phyloP scores from a whole-genome alignment of 495 filamentous ascomycete species.

The Pyrenula aspistea region DNA sequence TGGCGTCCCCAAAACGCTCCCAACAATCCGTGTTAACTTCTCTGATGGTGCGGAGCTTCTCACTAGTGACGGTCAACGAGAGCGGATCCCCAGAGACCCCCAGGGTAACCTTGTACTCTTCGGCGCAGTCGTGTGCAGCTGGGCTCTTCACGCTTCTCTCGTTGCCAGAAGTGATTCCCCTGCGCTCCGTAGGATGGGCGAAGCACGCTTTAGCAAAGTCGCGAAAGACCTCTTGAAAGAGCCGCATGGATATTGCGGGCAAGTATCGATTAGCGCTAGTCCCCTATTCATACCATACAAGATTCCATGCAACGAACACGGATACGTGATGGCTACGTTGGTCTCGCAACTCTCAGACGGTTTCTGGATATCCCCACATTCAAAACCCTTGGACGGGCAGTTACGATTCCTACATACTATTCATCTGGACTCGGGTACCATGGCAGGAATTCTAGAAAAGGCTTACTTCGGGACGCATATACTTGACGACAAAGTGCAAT shows the following conservation, averaged over 20 bases:
- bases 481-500: conserved; percentile 44
- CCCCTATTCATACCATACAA: conserved; percentile 10
- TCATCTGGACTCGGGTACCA: conserved; percentile 42
- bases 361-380: conserved; percentile 65
- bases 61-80: conserved; percentile 25
- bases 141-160: conserved; percentile 76
- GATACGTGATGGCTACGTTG: conserved; percentile 63
- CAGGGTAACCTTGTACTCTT: conserved; percentile 30
- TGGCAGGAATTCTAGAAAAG: conserved; percentile 61
- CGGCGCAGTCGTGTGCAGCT: conserved; percentile 76
- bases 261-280: conserved; percentile 30
- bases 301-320: conserved; percentile 35
- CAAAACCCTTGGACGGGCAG: conserved; percentile 51
- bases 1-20: conserved; percentile 34
- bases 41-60: conserved; percentile 45
- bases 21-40: conserved; percentile 49
- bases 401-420: conserved; percentile 67
- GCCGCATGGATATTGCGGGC: conserved; percentile 58
- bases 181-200: conserved; percentile 61
- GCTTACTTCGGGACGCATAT: conserved; percentile 73
- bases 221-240: conserved; percentile 56
- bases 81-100: conserved; percentile 9
- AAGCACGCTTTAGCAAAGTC: conserved; percentile 69
- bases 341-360: conserved; percentile 70
- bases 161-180: conserved; percentile 80